Base-by-base conservation (phyloP, 1,284 basidiomycete genomes). In the Mycena sp. region DNA sequence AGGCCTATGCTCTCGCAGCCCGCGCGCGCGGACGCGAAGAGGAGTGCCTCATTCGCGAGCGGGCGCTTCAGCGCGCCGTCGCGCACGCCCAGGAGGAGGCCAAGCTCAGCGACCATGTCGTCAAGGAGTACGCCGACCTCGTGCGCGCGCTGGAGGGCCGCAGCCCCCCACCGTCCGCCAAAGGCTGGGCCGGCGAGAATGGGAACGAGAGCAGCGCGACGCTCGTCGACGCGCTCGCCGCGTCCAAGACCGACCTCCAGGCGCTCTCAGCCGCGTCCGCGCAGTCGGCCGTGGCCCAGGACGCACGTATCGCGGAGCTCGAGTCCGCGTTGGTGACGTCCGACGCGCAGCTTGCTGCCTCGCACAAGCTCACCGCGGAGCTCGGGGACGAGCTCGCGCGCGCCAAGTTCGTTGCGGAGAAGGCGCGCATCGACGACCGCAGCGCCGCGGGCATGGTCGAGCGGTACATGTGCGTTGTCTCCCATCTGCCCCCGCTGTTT, bases 391-490 rank as follows among this genome's bases (percentile, higher is more conserved):
- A 83, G 55, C 74, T 90, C 12, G 82, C 85, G 0, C 72, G 79
- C 29, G 74, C 82, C 0, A 80, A 83, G 52, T 75, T 80, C 1
- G 87, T 90, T 65, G 77, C 92, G n/a, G 85, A 91, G 59, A 82
- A 80, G 65, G 79, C 86, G 43, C 78, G 82, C 63, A 76, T 87
- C n/a, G 91, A 95, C 64, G 93, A 95, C 65, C 85, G 83, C 14
- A 86, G 88, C 2, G 93, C 94, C 1, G 88, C 91, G 12, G 92
- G 89, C 71, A 93, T 95, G 83, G 93, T 95, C 29, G 89, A 93
- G 57, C 85, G 93, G 49, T 96, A 96, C 75, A 96, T 95, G 94
- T 93, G 70, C 59, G 85, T 78, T 49, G 28, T 48, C 38, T 37
- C 19, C 70, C 38, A 28, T 6, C 26, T 30, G 19, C 35, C 12